Conservation (phyloP, 805 yeast genomes). For the Brettanomyces anomalus region DNA sequence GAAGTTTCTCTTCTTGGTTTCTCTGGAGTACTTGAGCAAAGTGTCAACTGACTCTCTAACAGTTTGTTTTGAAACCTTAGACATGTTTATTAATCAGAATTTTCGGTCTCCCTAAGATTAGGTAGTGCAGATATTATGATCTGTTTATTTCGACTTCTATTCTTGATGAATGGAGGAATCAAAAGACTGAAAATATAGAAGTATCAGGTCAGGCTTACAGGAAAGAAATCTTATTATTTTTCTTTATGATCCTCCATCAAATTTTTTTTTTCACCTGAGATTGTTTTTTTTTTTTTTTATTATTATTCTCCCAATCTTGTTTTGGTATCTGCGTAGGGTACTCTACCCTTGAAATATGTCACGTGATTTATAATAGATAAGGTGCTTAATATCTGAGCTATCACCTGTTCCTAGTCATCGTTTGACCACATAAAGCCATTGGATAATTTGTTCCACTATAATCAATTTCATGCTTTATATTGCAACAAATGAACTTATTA, state of each 20-base stretch:
- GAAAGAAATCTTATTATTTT: too few species aligned
- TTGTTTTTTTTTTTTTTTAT: neutral
- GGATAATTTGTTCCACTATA: too few species aligned
- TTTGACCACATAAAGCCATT: too few species aligned
- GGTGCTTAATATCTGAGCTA: too few species aligned
- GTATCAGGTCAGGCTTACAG: too few species aligned
- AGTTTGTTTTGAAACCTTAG: conserved; percentile 84
- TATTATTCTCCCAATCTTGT: too few species aligned
- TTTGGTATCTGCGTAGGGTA: too few species aligned
- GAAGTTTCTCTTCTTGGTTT: conserved; percentile 99
- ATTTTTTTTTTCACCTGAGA: neutral
- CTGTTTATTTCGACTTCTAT: conserved; percentile 45
- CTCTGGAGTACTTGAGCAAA: conserved; percentile 81
- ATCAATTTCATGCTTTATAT: too few species aligned
- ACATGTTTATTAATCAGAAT: conserved; percentile 39
- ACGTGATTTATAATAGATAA: conserved; percentile 8
- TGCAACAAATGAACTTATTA: too few species aligned
- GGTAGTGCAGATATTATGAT: conserved; percentile 24
- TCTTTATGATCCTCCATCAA: too few species aligned
- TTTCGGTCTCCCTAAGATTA: conserved; percentile 66
- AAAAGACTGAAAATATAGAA: neutral
- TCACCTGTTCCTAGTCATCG: too few species aligned
- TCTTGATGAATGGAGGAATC: conserved; percentile 5
- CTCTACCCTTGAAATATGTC: conserved; percentile 7
- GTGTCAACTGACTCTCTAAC: conserved; percentile 96